Conservation (phyloP, 2,329 filamentous ascomycete species). For the Onygenales sp. region DNA sequence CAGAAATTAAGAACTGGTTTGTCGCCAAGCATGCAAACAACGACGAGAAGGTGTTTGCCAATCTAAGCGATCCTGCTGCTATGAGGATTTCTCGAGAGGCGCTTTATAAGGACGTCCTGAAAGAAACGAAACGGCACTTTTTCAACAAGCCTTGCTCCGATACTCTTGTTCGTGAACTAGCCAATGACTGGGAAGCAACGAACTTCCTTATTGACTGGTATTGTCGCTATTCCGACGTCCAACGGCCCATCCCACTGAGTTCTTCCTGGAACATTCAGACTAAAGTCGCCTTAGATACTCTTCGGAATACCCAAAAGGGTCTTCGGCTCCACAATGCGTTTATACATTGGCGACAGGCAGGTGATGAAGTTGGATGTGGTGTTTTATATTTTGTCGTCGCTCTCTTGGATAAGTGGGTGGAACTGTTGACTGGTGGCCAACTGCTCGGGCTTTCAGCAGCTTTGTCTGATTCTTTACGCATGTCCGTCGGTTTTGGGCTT, state of each 20-base stretch:
- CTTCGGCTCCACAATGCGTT: slow-evolving; percentile 48
- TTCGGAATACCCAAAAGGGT: slow-evolving; percentile 45
- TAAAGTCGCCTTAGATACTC: slow-evolving; percentile 44
- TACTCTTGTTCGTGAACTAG: slow-evolving; percentile 40
- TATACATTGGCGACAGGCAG: slow-evolving; percentile 49
- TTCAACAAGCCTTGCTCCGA: slow-evolving; percentile 37
- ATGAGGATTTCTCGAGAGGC: slow-evolving; percentile 39
- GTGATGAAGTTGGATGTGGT: slow-evolving; percentile 45
- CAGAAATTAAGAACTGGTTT: slow-evolving; percentile 33
- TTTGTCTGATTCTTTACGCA: slow-evolving; percentile 29
- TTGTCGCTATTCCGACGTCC: slow-evolving; percentile 38
- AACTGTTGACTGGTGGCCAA: slow-evolving; percentile 37
- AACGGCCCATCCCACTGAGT: slow-evolving; percentile 44
- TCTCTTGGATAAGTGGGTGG: slow-evolving; percentile 47
- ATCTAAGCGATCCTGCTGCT: slow-evolving; percentile 40
- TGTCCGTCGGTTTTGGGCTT: slow-evolving; percentile 46
- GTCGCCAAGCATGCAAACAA: slow-evolving; percentile 23
- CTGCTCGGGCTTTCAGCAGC: slow-evolving; percentile 30
- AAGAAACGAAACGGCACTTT: slow-evolving; percentile 34
- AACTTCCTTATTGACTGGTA: slow-evolving; percentile 48
- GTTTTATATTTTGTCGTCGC: slow-evolving; percentile 47
- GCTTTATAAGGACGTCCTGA: slow-evolving; percentile 36
- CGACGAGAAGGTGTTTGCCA: slow-evolving; percentile 32
- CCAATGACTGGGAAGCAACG: slow-evolving; percentile 43
- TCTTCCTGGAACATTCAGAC: slow-evolving; percentile 51